Evolutionary conservation across 345 rosid genomes (phyloP), one percentile per base, ranked within the genome.

Genomic region (Lepidium sativum): DNA sequence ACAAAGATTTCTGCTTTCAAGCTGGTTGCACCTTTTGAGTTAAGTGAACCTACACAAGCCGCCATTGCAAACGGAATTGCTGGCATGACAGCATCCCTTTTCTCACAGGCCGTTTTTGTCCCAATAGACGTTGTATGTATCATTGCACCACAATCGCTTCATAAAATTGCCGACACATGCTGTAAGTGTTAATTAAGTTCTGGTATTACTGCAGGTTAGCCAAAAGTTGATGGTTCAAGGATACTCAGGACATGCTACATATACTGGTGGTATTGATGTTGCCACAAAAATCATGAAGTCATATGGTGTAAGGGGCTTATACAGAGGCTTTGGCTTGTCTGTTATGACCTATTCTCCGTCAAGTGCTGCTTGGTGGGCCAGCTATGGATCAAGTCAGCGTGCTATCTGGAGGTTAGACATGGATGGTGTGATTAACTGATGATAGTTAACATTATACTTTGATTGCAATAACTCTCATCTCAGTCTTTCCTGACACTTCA

Each of bases 321-420:
- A 94, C 74, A 82, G 99, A 75, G 97, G 99, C 27, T 90, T 94
- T 78, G 96, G 97, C 60, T 77, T 94, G 17, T 94, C 99, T 58
- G 89, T 88, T 37, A 77, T 94, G 84, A 90, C 99, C 45, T 94
- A 94, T 73, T 71, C 97, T 61, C 99, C 99, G 31, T 94, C 99
- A n/a, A 94, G 96, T 79, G 99, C 99, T 61, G 97, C 86, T 43
- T 94, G 99, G 99, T 94, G 99, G 99, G 99, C 99, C 14, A 86
- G 92, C 80, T 94, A 94, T 75, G 97, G 96, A 32, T 82, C 97
- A 49, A 90, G 96, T 75, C 99, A 94, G 69, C 96, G 99, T 41
- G 70, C 90, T 68, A 86, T 94, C 38, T 87, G 97, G 97, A 89
- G 88, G 98, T 89, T 62, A 76, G 79, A 45, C 47, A 32, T 63